phyloP scores from a whole-genome alignment of 208 protist genomes.

The Leishmania tarentolae region DNA sequence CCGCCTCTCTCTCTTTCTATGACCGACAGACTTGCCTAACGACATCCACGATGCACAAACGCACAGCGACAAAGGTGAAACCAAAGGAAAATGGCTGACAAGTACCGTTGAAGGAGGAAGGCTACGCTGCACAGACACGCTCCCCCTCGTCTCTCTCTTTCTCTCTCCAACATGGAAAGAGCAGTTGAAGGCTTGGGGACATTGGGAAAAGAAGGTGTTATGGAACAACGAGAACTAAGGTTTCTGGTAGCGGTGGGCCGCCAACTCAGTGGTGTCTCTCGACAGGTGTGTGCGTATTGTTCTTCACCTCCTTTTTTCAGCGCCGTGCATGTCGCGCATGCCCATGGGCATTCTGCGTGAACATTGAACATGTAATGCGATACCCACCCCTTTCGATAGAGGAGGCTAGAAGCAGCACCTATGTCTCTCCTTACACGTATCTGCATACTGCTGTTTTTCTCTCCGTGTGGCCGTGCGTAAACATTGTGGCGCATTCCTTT shows the following conservation, averaged over 20 bases:
- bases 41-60: background rate
- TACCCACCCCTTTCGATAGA: background rate
- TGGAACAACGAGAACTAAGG: background rate
- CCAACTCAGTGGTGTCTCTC: background rate
- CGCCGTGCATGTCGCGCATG: background rate
- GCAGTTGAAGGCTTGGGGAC: background rate
- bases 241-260: background rate
- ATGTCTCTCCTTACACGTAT: background rate
- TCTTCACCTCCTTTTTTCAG: background rate
- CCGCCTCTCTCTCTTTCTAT: background rate
- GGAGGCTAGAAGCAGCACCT: background rate
- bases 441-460: background rate
- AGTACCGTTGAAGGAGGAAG: background rate
- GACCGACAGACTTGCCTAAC: background rate
- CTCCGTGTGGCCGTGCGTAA: background rate
- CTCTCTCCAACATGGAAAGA: background rate
- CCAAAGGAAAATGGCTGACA: background rate
- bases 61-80: too few relatives aligned
- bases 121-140: background rate
- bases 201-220: background rate
- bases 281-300: background rate
- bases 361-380: background rate
- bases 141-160: background rate
- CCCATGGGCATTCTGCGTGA: background rate
- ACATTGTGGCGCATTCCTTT: background rate